Evolutionary conservation across 805 yeast genomes (phyloP), one percentile per base, ranked within the genome.

Genomic region (Nakazawaea molendinolei): DNA sequence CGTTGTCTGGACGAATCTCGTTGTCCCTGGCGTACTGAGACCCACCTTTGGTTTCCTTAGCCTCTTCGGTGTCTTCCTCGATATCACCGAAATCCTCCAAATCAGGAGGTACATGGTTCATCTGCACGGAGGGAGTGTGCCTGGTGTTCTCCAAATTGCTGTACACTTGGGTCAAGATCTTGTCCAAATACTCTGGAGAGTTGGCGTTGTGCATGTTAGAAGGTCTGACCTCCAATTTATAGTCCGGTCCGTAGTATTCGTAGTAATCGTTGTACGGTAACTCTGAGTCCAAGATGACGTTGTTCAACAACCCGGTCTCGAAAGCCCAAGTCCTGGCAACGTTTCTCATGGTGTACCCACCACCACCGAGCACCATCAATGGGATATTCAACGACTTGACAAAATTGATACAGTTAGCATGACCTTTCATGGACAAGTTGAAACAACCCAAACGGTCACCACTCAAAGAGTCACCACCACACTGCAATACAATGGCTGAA

Each of bases 181-280:
- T 83, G 59, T 86, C 86, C 49, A 90, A 67, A 55, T 87, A 90
- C 57, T 89, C 97, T 17, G 94, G 90, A 17, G 90, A 76, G 61
- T 90, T 90, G 34, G 95, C 95, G 60, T 90, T 90, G 64, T 83
- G 85, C 97, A 90, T 90, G 61, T 90, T 90, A 9, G 94, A 82
- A 9, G 96, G 95, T 45, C 96, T 71, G 33, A 90, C 98, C 54
- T 90, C 96, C 42, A 90, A 71, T 58, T 86, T 81, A 60, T 90
- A 90, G 62, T 90, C 97, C 3, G 98, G 98, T 0, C 97, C 97
- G 58, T 83, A 90, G 64, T 90, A 90, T 61, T 90, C 97, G 62
- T 86, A 90, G 63, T 90, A 90, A 57, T 90, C 97, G 57, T 90
- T 89, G 67, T 86, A 89, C 4, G 97, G 97, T 45, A 79, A 62